phyloP scores from a whole-genome alignment of 306 rosid species.

The Gillenia trifoliata region DNA sequence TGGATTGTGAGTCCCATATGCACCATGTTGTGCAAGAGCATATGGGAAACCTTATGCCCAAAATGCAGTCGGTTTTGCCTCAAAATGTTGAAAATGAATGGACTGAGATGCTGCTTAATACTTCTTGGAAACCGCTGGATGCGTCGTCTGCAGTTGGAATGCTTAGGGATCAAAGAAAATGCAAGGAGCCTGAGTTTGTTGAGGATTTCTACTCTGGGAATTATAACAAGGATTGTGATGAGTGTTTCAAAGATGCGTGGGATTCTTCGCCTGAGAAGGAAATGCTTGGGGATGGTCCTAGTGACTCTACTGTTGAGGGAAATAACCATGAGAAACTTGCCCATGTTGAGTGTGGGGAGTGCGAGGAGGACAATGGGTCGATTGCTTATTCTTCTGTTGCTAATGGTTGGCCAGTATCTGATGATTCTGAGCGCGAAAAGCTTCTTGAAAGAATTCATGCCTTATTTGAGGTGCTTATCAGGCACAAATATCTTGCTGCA shows the following conservation, averaged over 20 bases:
- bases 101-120: slow-evolving; percentile 73
- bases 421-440: slow-evolving; percentile 70
- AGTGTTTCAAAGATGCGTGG: slow-evolving; percentile 53
- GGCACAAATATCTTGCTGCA: slow-evolving; percentile 72
- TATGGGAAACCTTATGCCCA: slow-evolving; percentile 63
- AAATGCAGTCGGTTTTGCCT: slow-evolving; percentile 75
- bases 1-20: slow-evolving; percentile 56
- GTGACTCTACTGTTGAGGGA: slow-evolving; percentile 27
- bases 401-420: slow-evolving; percentile 75
- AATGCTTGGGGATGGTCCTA: slow-evolving; percentile 27
- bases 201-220: slow-evolving; percentile 42
- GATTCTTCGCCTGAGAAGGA: slow-evolving; percentile 48
- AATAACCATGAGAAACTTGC: slow-evolving; percentile 31
- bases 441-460: slow-evolving; percentile 80
- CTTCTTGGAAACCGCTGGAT: slow-evolving; percentile 88
- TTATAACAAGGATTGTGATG: slow-evolving; percentile 37
- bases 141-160: slow-evolving; percentile 64
- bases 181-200: slow-evolving; percentile 31
- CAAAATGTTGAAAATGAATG: slow-evolving; percentile 69
- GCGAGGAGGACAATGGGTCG: slow-evolving; percentile 37
- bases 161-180: slow-evolving; percentile 48
- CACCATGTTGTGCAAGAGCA: slow-evolving; percentile 85
- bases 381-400: slow-evolving; percentile 37
- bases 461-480: slow-evolving; percentile 63
- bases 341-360: slow-evolving; percentile 34